Evolutionary conservation across 2,329 filamentous ascomycete species (phyloP).

Genomic region (Allantophomopsis cytisporea): DNA sequence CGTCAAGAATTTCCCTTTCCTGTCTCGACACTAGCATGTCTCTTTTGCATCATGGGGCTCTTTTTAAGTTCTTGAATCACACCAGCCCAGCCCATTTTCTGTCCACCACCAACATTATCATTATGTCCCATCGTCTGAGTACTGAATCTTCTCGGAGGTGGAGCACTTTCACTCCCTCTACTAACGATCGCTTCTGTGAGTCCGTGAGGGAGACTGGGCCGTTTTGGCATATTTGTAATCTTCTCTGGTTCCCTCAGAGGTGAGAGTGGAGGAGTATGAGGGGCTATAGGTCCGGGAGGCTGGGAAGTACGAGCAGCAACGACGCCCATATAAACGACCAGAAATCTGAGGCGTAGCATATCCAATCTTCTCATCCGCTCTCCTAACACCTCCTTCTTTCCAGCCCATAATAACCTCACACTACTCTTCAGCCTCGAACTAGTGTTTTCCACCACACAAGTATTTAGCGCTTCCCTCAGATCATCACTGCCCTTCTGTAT

Average conservation of each 20-base stretch:
- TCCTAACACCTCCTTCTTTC: conserved; percentile 36
- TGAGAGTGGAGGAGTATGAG: too few relatives aligned
- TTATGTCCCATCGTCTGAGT: conserved; percentile 39
- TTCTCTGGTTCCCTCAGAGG: conserved; percentile 11
- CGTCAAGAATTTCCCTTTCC: conserved; percentile 27
- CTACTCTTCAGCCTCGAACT: conserved; percentile 28
- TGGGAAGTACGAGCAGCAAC: conserved; percentile 25
- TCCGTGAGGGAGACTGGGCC: conserved; percentile 11
- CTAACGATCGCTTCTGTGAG: conserved; percentile 15
- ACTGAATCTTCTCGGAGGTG: conserved; percentile 36
- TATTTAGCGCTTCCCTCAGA: conserved; percentile 44
- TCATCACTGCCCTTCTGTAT: conserved; percentile 48
- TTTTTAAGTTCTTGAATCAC: conserved; percentile 49
- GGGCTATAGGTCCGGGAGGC: neutral
- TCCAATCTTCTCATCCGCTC: conserved; percentile 45
- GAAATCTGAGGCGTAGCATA: conserved; percentile 48
- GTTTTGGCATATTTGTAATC: conserved; percentile 7
- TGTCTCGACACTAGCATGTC: conserved; percentile 48
- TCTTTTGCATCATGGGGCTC: conserved; percentile 44
- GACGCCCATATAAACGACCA: conserved; percentile 50
- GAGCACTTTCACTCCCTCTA: conserved; percentile 18
- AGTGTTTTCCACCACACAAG: conserved; percentile 31
- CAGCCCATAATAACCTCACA: conserved; percentile 44
- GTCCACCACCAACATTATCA: conserved; percentile 29
- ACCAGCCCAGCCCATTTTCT: conserved; percentile 45